These are phyloP conservation scores for Perilla frutescens DNA, from an alignment of 257 asterid species.

Conservation along the genomic window DNA sequence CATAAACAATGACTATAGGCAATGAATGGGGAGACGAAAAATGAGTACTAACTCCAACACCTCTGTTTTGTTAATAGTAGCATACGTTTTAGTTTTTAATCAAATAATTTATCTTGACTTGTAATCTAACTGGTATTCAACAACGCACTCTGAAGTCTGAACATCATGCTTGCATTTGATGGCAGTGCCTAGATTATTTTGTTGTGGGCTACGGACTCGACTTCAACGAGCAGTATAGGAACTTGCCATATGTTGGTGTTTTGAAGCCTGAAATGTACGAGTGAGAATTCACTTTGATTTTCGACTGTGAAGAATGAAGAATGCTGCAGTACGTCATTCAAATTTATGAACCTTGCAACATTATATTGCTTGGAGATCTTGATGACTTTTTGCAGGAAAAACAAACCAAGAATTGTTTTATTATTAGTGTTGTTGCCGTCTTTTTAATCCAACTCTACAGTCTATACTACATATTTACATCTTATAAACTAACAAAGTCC, in stretches of 20 bases:
- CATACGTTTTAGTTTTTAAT: background rate
- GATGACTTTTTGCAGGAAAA: background rate
- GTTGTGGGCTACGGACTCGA: conserved; percentile 96
- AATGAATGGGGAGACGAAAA: too few relatives aligned
- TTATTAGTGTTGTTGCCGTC: too few relatives aligned
- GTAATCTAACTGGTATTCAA: background rate
- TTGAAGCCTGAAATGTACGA: conserved; percentile 80
- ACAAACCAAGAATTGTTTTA: background rate
- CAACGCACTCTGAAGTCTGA: background rate
- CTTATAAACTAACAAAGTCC: too few relatives aligned
- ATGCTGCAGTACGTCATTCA: background rate
- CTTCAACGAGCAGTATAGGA: conserved; percentile 80
- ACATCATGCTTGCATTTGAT: conserved; percentile 13
- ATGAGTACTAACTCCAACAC: too few relatives aligned
- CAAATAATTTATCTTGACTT: background rate
- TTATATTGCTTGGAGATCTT: background rate
- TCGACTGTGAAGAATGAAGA: conserved; percentile 19
- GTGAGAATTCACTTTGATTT: conserved; percentile 30
- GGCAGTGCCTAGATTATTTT: conserved; percentile 84
- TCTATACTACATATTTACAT: too few relatives aligned
- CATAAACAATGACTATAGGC: too few relatives aligned
- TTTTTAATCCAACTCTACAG: too few relatives aligned
- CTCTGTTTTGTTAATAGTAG: background rate
- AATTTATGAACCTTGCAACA: conserved; percentile 9
- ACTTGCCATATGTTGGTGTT: conserved; percentile 83